phyloP scores from a whole-genome alignment of 305 asterid genomes.

The Lippia alba region DNA sequence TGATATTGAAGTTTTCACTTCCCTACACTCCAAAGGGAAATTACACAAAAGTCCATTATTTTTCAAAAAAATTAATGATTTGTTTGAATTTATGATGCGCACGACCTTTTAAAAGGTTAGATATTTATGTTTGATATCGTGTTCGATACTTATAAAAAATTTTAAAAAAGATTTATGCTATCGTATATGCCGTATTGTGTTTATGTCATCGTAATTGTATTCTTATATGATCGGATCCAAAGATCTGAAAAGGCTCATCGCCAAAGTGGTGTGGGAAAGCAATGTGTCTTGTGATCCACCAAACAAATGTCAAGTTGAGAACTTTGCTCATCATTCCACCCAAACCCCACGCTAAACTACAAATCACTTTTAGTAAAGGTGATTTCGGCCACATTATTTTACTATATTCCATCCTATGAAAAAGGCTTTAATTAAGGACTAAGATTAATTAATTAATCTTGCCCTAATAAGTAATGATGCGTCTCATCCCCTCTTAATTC shows the following conservation, averaged over 20 bases:
- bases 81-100: too few species aligned
- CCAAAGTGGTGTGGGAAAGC: conserved; percentile 16
- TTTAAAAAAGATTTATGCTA: too few species aligned
- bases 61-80: too few species aligned
- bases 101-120: too few species aligned
- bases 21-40: too few species aligned
- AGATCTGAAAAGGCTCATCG: conserved; percentile 28
- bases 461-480: conserved; percentile 33
- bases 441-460: not conserved
- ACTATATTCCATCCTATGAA: conserved; percentile 4
- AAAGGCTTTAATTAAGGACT: not conserved
- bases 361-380: not conserved
- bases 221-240: too few species aligned
- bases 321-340: conserved; percentile 12
- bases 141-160: too few species aligned
- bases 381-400: conserved; percentile 1
- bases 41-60: too few species aligned
- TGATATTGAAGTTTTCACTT: too few species aligned
- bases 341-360: not conserved
- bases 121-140: too few species aligned
- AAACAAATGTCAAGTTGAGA: conserved; percentile 40
- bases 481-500: conserved; percentile 9
- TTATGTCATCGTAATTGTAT: too few species aligned
- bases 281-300: conserved; percentile 26
- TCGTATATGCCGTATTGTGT: too few species aligned